Base-by-base conservation (phyloP, 2,329 filamentous ascomycete genomes). In the Zymoseptoria crescenta region DNA sequence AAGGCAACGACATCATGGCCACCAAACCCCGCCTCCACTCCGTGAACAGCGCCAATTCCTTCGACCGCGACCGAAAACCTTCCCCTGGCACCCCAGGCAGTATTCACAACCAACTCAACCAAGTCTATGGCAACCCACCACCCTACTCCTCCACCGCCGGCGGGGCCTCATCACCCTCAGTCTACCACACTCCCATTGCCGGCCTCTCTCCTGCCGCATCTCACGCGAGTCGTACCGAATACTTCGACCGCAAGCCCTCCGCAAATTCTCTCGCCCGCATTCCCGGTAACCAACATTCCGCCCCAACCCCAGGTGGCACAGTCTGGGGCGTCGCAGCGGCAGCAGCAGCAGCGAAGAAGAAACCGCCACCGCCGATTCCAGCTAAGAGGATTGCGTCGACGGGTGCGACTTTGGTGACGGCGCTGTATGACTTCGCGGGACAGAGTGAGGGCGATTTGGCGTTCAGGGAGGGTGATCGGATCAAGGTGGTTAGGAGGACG, bases 401-500 rank as follows among this genome's bases (percentile, higher is more conserved):
- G 58, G 77, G 79, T 64, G 74, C 75, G 13, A 62, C 70, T 45
- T 72, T 64, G 19, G 72, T 73, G 13, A 85, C 86, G 9, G 90
- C 90, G 7, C 77, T 89, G 67, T 94, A 90, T 72, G 81, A 87
- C 64, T 95, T 91, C 70, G 79, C 80, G 1, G 88, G 87, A 0
- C 85, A 91, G 68, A 82, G 81, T 6, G 73, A 76, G 1, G 88
- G 87, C 0, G 90, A 95, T 71, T 71, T 95, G 55, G 80, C 80
- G 2, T 95, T 95, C 70, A 79, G 79, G 29, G 87, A 92, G 72
- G 90, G 89, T 1, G 90, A 94, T 68, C 79, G 82, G 54, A 95
- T 95, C 66, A 83, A 80, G 52, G 86, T 95, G 3, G 70, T 91
- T 30, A 89, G 89, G 76, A 90, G 87, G 76, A 94, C 90, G 2